Evolutionary conservation across 2,329 filamentous ascomycete species (phyloP).

Genomic region (Dothideomycetes sp.): DNA sequence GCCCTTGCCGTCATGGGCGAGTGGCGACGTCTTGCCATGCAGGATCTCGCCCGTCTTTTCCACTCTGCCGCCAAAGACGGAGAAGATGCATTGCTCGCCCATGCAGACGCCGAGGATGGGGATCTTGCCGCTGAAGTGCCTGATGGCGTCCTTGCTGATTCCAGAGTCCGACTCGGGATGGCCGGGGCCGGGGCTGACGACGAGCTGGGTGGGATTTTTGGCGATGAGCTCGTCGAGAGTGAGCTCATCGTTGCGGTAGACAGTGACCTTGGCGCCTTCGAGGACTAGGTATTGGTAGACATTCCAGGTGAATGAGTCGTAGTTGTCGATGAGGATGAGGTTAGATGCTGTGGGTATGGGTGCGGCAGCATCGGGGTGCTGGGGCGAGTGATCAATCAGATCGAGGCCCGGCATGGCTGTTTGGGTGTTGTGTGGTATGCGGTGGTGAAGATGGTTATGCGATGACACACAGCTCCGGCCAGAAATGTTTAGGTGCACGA

Average conservation of each 20-base stretch:
- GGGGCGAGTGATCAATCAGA: constrained; percentile 73
- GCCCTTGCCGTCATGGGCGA: constrained; percentile 85
- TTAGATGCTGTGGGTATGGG: constrained; percentile 74
- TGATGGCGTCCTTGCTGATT: constrained; percentile 83
- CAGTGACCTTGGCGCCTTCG: constrained; percentile 85
- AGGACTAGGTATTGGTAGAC: constrained; percentile 96
- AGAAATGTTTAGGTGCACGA: too few relatives aligned
- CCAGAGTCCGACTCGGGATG: constrained; percentile 88
- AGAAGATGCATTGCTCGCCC: constrained; percentile 97
- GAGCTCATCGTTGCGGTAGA: constrained; percentile 87
- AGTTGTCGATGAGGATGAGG: constrained; percentile 94
- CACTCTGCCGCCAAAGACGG: constrained; percentile 83
- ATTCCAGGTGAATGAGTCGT: constrained; percentile 99
- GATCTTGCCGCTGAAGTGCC: constrained; percentile 86
- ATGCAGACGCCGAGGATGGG: constrained; percentile 97
- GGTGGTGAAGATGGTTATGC: not conserved
- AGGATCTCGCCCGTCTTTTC: constrained; percentile 90
- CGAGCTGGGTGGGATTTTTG: constrained; percentile 81
- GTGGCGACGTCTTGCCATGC: constrained; percentile 88
- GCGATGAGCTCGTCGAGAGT: constrained; percentile 72
- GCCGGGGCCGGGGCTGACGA: constrained; percentile 89
- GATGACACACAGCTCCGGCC: too few relatives aligned
- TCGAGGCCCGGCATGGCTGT: constrained; percentile 20
- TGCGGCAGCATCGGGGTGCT: constrained; percentile 64
- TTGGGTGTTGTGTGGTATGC: not conserved